Base-by-base conservation (phyloP, 768 basidiomycete species). In the Crassisporium funariophilum region DNA sequence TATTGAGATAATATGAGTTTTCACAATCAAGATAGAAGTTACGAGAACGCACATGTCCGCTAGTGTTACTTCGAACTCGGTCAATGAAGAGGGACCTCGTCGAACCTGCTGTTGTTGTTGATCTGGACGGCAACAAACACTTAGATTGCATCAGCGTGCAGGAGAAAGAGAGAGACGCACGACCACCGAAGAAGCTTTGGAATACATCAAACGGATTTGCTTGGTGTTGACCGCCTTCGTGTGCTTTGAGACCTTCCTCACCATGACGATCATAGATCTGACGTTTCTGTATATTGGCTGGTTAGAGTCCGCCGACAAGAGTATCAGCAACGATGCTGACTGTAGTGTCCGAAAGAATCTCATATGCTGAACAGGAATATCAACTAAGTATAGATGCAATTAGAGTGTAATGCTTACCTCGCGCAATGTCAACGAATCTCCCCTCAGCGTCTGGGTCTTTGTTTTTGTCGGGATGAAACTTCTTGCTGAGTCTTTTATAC, bases 401-500 rank as follows among this genome's bases (percentile, higher is more conserved):
- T 35, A 24, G 17, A 17, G 17, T 20, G 17, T 25, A 22, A 3
- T 5, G 15, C 80, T 52, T 58, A 94, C 94, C 93, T 59, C 86
- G 83, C 15, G 93, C 88, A 60, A 97, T 86, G 53, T 95, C 86
- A 16, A 97, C 91, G 64, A 98, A 98, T 62, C 78, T 87, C 45
- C 81, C 81, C 60, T 93, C 86, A 10, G 93, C 89, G 2, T 73
- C 84, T 44, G 84, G 78, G 12, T 88, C 89, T 58, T 86, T 87
- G 68, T 95, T 97, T 75, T 95, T 97, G 75, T 99, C 95, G 0
- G 95, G 95, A 60, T 98, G 95, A 46, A 79, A 92, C 69, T 85
- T 91, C 58, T 83, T 83, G 65, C 91, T 91, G 13, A 95, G 74
- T 57, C 82, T 84, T 66, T 93, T 93, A 71, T 97, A 98, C 2